Percentiles rank a stretch among this genome's conserved stretches.
Conservation (phyloP, 2,329 filamentous ascomycete genomes). For the Talaromyces verruculosus region DNA sequence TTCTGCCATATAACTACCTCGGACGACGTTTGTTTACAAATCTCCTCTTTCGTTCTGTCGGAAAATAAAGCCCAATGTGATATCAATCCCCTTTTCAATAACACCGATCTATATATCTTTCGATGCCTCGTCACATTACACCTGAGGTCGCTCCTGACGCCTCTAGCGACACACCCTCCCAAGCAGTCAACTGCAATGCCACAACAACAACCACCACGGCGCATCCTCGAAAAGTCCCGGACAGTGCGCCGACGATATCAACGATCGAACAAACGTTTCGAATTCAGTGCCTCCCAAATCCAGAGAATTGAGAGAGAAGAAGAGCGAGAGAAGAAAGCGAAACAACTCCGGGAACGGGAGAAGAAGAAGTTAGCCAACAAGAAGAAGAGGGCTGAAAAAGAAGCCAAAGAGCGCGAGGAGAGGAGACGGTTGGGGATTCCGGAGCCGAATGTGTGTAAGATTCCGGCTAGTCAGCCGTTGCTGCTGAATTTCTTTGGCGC, state of each 20-base stretch:
- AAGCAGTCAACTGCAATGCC: constrained; percentile 29
- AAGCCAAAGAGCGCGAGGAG: constrained; percentile 37
- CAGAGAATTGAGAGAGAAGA: constrained; percentile 44
- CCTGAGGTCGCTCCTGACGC: constrained; percentile 19
- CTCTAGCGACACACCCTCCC: background rate
- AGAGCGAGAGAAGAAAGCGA: constrained; percentile 41
- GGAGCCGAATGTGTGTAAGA: constrained; percentile 31
- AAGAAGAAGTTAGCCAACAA: constrained; percentile 36
- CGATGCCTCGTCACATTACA: constrained; percentile 16
- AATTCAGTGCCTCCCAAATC: constrained; percentile 39
- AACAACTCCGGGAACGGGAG: constrained; percentile 39
- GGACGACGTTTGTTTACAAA: constrained; percentile 7
- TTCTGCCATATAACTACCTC: constrained; percentile 19
- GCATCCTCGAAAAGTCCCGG: constrained; percentile 41
- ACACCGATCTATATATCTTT: background rate
- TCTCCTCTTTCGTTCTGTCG: background rate
- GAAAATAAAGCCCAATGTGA: background rate
- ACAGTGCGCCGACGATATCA: constrained; percentile 41
- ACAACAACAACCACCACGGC: constrained; percentile 25
- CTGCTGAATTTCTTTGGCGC: constrained; percentile 32
- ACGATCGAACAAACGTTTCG: constrained; percentile 38
- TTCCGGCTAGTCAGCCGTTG: constrained; percentile 38
- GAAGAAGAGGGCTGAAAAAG: constrained; percentile 38
- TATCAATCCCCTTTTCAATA: background rate
- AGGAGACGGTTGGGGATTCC: constrained; percentile 33